Base-by-base conservation (phyloP, 164 flowering plant genomes). In the Santalum album region DNA sequence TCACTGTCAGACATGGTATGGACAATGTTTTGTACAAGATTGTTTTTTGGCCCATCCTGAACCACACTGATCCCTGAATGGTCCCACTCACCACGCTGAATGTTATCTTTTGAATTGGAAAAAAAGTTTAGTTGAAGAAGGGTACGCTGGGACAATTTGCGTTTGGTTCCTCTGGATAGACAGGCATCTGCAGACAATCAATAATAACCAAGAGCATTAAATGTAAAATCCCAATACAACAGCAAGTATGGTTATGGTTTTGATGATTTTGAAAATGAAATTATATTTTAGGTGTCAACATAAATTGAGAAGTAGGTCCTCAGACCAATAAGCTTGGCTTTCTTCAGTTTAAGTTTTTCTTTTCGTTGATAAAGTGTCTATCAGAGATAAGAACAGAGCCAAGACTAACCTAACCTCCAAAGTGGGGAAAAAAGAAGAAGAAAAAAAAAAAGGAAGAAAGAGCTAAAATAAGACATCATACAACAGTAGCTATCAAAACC, bases 111-210 rank as follows among this genome's bases (percentile, higher is more conserved):
- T 2, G 71, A 47, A 55, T 24, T 54, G 21, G 83, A 49, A 53
- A 47, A 64, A 64, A 81, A 86, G 45, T 77, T 83, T 38, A 77
- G 65, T 64, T 88, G 84, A 65, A 83, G 74, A 55, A 91, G 95
- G 9, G 98, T 91, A 26, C 72, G 63, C 57, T 91, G 98, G 25
- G 77, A 72, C 71, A 86, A 52, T 56, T 84, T 91, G 48, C 96
- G 65, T 51, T 88, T 88, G 20, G 72, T 77, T 60, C 94, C 84
- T 66, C 77, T 76, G 26, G 72, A 27, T 14, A 91, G 76, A 55
- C 98, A 88, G 26, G 59, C 62, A 86, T 91, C 96, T 91, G 81
- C 39, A 64, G 65, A 46, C 55, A 47, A 63, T 23, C 18, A 38
- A 55, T 54, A 25, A 42, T 34, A 72, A 54, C 22, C 57, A 63